A percentile compares a stretch with the other conserved stretches of the same genome.
phyloP scores from a whole-genome alignment of 129 eudicot species.

The Oenanthe sinensis region DNA sequence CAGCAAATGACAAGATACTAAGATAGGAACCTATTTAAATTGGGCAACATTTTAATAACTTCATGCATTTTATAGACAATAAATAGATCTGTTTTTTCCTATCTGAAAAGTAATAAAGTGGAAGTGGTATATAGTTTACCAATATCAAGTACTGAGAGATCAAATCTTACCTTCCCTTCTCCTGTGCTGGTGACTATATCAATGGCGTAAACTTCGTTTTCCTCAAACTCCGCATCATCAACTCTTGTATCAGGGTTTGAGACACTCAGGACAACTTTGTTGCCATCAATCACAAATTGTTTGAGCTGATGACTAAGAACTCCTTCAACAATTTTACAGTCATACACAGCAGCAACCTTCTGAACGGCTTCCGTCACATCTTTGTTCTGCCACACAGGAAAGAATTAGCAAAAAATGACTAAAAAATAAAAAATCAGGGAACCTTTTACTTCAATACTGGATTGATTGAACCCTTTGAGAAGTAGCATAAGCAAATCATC shows the following conservation, averaged over 20 bases:
- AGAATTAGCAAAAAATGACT: not conserved
- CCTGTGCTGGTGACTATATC: conserved; percentile 92
- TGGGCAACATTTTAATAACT: not conserved
- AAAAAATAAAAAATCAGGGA: not conserved
- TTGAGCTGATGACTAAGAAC: conserved; percentile 90
- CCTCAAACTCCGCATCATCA: conserved; percentile 53
- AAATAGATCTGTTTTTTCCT: not conserved
- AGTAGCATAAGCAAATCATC: not conserved
- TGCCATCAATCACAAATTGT: conserved; percentile 92
- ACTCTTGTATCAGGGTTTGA: conserved; percentile 67
- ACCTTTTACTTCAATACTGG: not conserved
- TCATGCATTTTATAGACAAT: not conserved
- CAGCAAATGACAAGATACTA: too few relatives aligned
- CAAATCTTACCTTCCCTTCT: conserved; percentile 66
- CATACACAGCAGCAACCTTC: conserved; percentile 81
- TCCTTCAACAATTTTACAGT: conserved; percentile 93
- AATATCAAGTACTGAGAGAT: not conserved
- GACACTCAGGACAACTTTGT: conserved; percentile 75
- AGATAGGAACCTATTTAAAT: too few relatives aligned
- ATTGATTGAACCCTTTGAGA: not conserved
- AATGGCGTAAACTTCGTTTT: conserved; percentile 78
- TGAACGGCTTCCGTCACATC: conserved; percentile 85
- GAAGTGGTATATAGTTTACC: not conserved
- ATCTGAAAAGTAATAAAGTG: not conserved
- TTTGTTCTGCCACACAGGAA: conserved; percentile 39